Base-by-base conservation (phyloP, 257 asterid species). In the Solanum clarkiae region DNA sequence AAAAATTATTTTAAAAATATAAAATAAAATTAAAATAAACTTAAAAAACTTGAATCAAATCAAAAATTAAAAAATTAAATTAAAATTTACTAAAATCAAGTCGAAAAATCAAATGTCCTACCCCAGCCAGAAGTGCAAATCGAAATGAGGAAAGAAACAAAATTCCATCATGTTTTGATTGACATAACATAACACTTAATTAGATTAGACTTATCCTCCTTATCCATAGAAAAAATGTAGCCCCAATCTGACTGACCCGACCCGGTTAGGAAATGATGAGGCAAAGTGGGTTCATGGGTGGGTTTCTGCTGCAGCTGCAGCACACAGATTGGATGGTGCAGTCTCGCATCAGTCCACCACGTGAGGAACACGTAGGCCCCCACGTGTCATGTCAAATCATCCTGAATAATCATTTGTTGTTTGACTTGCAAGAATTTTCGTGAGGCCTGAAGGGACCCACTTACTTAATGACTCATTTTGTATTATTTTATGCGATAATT, bases 291-390 rank as follows among this genome's bases (percentile, higher is more conserved):
- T 47, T 75, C 22, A 47, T 44, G 32, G 57, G 60, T 75, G 60
- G 60, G 60, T 47, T 47, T 75, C 81, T 47, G 60, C 44, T 75
- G 36, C 44, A 75, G 4, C 44, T 22, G 44, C 81, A 75, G 9
- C 81, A 22, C 81, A 75, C 60, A 75, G 60, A 75, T 51, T 49
- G 15, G 32, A 75, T 47, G 4, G 60, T 24, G 68, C 29, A 59
- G 55, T 12, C 70, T 49, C 40, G 49, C 36, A 42, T 47, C 47
- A 84, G 55, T n/a, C 17, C 22, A 80, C 80, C 83, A 81, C 70
- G 16, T 20, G 81, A 81, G 83, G 29, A 65, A 32, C 57, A 81
- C 44, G 40, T 20, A 71, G 85, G 60, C 49, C 86, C 87, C 63
- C 82, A 84, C 86, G 87, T 80, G 60, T 22, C 60, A 75, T 47